A percentile compares a stretch with the other conserved stretches of the same genome.
Evolutionary conservation across 2,329 filamentous ascomycete species (phyloP).

Genomic region (Penicillium frequentans): DNA sequence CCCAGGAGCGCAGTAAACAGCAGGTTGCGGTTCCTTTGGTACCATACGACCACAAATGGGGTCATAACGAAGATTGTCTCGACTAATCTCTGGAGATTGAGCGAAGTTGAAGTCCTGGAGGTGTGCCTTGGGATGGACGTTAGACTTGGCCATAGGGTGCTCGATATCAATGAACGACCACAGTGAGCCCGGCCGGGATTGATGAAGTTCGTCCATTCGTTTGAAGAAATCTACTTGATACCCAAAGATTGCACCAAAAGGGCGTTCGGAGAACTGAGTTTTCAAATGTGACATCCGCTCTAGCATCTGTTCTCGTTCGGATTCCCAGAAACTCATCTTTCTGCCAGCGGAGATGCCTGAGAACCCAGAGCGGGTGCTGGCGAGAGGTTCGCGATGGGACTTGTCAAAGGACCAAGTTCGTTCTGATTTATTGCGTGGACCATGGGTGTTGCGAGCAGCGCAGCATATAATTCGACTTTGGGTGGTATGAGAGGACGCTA

Average conservation of each 20-base stretch:
- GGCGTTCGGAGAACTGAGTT: slow-evolving; percentile 38
- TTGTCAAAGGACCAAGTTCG: slow-evolving; percentile 6
- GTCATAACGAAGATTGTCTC: slow-evolving; percentile 36
- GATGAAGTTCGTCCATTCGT: slow-evolving; percentile 19
- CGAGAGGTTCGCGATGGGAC: slow-evolving; percentile 9
- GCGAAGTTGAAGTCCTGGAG: slow-evolving; percentile 5
- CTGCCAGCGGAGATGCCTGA: slow-evolving; percentile 5
- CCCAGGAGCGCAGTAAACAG: slow-evolving; percentile 2
- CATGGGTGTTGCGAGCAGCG: slow-evolving; percentile 11
- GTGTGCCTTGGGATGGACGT: slow-evolving; percentile 5
- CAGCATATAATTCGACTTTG: slow-evolving; percentile 11
- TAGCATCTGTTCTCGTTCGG: slow-evolving; percentile 21
- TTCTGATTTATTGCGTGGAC: slow-evolving; percentile 7
- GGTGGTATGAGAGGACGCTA: slow-evolving; percentile 4
- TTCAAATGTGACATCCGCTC: slow-evolving; percentile 39
- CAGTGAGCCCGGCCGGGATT: slow-evolving; percentile 31
- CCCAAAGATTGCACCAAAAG: slow-evolving; percentile 43
- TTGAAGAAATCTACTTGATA: slow-evolving; percentile 29
- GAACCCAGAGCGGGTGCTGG: slow-evolving; percentile 11
- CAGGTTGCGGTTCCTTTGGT: slow-evolving; percentile 12
- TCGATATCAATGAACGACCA: slow-evolving; percentile 25
- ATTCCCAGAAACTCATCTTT: slow-evolving; percentile 20
- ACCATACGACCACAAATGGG: slow-evolving; percentile 45
- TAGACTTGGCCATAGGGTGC: not conserved
- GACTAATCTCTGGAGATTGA: slow-evolving; percentile 2